Percentiles rank a stretch among this genome's conserved stretches.
phyloP scores from a whole-genome alignment of 495 filamentous ascomycete genomes.

The Aspergillus coremiiformis region DNA sequence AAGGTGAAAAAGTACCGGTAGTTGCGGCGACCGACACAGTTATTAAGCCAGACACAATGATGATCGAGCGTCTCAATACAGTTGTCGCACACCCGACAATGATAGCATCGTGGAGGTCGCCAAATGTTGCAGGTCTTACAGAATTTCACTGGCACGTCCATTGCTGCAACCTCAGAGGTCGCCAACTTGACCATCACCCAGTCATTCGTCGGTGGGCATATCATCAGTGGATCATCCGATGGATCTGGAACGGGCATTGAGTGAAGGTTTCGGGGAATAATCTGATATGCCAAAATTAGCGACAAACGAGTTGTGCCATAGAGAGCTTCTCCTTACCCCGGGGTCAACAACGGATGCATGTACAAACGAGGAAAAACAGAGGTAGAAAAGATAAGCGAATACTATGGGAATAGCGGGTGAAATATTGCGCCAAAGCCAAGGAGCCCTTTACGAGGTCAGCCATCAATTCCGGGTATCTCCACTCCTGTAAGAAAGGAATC shows the following conservation, averaged over 20 bases:
- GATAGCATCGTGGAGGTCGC: slow-evolving; percentile 90
- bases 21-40: slow-evolving; percentile 93
- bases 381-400: slow-evolving; percentile 82
- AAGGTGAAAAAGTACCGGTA: slow-evolving; percentile 98
- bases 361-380: slow-evolving; percentile 87
- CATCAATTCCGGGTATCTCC: neutral
- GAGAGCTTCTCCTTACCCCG: slow-evolving; percentile 53
- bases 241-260: slow-evolving; percentile 48
- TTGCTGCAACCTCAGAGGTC: slow-evolving; percentile 63
- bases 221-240: slow-evolving; percentile 65
- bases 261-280: slow-evolving; percentile 78
- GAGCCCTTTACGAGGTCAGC: slow-evolving; percentile 43
- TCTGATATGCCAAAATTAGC: slow-evolving; percentile 38
- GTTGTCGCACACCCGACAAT: slow-evolving; percentile 94
- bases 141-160: slow-evolving; percentile 97
- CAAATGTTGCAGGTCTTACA: slow-evolving; percentile 96
- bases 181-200: slow-evolving; percentile 85
- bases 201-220: slow-evolving; percentile 78
- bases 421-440: slow-evolving; percentile 85
- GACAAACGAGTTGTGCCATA: slow-evolving; percentile 11
- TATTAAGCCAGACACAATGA: slow-evolving; percentile 98
- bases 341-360: slow-evolving; percentile 89
- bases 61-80: slow-evolving; percentile 97
- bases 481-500: neutral
- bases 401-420: slow-evolving; percentile 87